Percentiles rank a stretch among this genome's conserved stretches.
These are phyloP conservation scores for Mycosarcoma mackinlayi DNA, from an alignment of 1,284 basidiomycete genomes.

Conservation along the genomic window DNA sequence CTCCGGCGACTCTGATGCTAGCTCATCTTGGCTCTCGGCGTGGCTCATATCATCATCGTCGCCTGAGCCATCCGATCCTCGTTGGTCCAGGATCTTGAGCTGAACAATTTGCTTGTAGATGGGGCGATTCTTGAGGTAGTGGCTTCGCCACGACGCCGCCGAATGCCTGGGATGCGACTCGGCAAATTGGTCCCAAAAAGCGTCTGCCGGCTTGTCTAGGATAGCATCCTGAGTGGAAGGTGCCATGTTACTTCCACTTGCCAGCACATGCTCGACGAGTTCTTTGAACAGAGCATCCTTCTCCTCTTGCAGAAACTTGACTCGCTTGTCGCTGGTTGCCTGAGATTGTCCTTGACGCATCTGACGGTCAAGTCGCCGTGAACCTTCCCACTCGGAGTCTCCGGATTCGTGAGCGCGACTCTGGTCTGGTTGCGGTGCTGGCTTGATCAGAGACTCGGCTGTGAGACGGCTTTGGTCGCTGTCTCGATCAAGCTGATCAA, in stretches of 20 bases:
- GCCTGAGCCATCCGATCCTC: slow-evolving; percentile 4
- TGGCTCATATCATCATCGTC: background rate
- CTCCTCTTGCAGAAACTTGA: slow-evolving; percentile 21
- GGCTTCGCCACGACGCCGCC: slow-evolving; percentile 31
- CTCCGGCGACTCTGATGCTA: background rate
- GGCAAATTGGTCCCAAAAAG: slow-evolving; percentile 32
- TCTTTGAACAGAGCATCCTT: slow-evolving; percentile 9
- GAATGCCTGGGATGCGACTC: slow-evolving; percentile 17
- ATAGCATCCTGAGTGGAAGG: slow-evolving; percentile 11
- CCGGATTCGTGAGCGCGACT: slow-evolving; percentile 2
- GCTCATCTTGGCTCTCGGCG: background rate
- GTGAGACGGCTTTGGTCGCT: slow-evolving; percentile 8
- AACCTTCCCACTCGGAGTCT: slow-evolving; percentile 33
- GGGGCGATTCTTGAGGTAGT: slow-evolving; percentile 34
- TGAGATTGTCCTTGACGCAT: slow-evolving; percentile 1
- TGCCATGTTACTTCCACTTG: slow-evolving; percentile 4
- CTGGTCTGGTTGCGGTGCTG: background rate
- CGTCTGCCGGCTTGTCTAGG: slow-evolving; percentile 17
- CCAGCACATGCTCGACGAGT: slow-evolving; percentile 10
- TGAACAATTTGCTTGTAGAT: slow-evolving; percentile 26
- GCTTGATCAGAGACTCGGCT: background rate
- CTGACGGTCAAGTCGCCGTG: slow-evolving; percentile 11
- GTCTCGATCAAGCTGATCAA: slow-evolving; percentile 17
- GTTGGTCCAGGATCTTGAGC: slow-evolving; percentile 4
- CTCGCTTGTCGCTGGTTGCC: background rate